Evolutionary conservation across 2,329 filamentous ascomycete species (phyloP), one percentile per base, ranked within the genome.

Genomic region (Leptographium lundbergii): DNA sequence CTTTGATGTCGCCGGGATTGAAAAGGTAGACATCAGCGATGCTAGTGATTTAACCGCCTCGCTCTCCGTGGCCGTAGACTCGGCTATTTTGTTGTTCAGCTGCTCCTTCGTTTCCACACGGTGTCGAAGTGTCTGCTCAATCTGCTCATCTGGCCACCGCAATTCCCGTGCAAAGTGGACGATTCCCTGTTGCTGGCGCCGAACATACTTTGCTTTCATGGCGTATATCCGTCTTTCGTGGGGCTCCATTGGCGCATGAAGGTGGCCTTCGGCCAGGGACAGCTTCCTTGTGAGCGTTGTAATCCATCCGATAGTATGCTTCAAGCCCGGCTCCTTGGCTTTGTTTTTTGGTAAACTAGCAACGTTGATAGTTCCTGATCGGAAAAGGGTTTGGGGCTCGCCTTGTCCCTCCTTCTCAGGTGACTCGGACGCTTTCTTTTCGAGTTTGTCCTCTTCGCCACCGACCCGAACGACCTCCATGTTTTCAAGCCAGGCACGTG

Each of bases 401-500:
- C 9, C 11, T 14, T 56, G 36, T 36, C 45, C 56, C 22, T 53
- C 54, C 39, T 59, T 56, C 19, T 19, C 22, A 22, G 36, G 9
- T 7, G 52, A 6, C 22, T 39, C 52, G 9, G 39, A 22, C 17
- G 34, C 54, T 27, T 57, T 58, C 25, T 47, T 51, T 14, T 60
- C 58, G 13, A 19, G 13, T 9, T 55, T 39, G 14, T 52, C 54
- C 6, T 58, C 58, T 11, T 50, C 50, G 3, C 54, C 57, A 6
- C 60, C 57, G 29, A 65, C 45, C 9, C 62, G 61, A 4, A 65
- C 57, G 27, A 87, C 73, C 10, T 78, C 76, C 34, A 87, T 84
- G 61, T 87, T 87, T 62, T 86, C 81, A n/a, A 87, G 75, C 84
- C 84, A 87, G 51, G 77, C 76, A 29, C 82, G 75, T 19, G 84